Evolutionary conservation across 768 basidiomycete species (phyloP), one percentile per base, ranked within the genome.

Genomic region (Pholiota conissans): DNA sequence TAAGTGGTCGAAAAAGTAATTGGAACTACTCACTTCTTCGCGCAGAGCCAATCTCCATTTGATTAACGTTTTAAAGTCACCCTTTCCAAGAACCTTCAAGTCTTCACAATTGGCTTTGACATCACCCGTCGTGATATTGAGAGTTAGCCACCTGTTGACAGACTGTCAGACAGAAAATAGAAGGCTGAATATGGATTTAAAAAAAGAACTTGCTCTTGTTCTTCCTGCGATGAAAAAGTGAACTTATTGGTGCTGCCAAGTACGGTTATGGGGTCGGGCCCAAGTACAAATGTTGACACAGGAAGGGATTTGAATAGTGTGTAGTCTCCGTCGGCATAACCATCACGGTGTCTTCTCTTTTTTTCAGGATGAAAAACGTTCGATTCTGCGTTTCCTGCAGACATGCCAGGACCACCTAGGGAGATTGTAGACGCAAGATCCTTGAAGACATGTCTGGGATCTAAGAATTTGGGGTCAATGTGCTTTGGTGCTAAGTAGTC

Each of bases 321-420:
- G 69, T 93, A 91, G 66, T 96, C 90, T 22, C 94, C 95, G 34
- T 99, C 97, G 13, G 86, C 92, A 68, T 99, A 99, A 61, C 97
- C 97, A 47, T 94, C 93, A 64, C 97, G 86, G 61, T 91, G 84
- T 56, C 97, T 81, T 39, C 95, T 83, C 72, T 95, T 97, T 78
- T 97, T 98, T 73, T 96, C 95, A 1, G 97, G 97, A 62, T 95
- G 93, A 68, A 99, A 98, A 52, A 98, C 94, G 67, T 94, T 98
- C 2, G 90, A 86, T 68, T 90, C 85, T 2, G 81, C 84, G 60
- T 93, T 90, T 63, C 85, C 84, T 5, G 82, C 76, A 1, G 84
- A 79, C 4, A 80, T 75, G 1, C 81, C 81, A 57, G 84, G 82
- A 55, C 84, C 83, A 2, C 73, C 77, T 24, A 77, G 63, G 5